Base-by-base conservation (phyloP, 306 rosid species). In the Quercus agrifolia region DNA sequence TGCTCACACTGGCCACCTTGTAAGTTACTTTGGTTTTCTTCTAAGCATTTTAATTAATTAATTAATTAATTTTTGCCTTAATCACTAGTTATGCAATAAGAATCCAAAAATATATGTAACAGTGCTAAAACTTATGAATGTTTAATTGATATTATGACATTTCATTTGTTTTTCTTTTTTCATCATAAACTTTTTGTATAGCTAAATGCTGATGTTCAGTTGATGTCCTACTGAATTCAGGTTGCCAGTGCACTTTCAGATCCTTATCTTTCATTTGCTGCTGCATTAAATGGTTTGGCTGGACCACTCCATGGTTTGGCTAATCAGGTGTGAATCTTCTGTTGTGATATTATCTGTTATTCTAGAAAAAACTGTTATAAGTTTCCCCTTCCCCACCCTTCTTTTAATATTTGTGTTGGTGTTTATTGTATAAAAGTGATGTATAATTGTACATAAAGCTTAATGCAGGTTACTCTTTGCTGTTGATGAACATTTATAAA, bases 291-390 rank as follows among this genome's bases (percentile, higher is more conserved):
- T 70, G 99, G 99, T 81, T 82, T 96, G 86, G 98, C 99, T 83
- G 98, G 99, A 68, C 99, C 99, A 63, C 89, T 96, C 70, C 99
- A 95, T 89, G 99, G 99, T 79, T 90, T 95, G 93, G 99, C 99
- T 75, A 95, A 95, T 89, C 99, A 96, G 99, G 99, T 96, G 54
- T 77, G 80, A 51, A 76, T 77, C 68, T 68, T 79, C 73, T 18
- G 46, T 73, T 71, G 30, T 70, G 27, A 63, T 69, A 18, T 63
- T 15, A 66, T 68, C 77, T 58, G 8, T 58, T 54, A 12, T 20
- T 66, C 20, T 7, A 17, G 27, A 76, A 68, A 55, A 23, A 11
- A 70, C 58, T 17, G 14, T 17, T 35, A 3, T 27, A 21, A 31
- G 67, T 75, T 70, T 23, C 49, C 6, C 54, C 77, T 67, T 31